A percentile compares a stretch with the other conserved stretches of the same genome.
Conservation (phyloP, 306 rosid genomes). For the Senna siamea region DNA sequence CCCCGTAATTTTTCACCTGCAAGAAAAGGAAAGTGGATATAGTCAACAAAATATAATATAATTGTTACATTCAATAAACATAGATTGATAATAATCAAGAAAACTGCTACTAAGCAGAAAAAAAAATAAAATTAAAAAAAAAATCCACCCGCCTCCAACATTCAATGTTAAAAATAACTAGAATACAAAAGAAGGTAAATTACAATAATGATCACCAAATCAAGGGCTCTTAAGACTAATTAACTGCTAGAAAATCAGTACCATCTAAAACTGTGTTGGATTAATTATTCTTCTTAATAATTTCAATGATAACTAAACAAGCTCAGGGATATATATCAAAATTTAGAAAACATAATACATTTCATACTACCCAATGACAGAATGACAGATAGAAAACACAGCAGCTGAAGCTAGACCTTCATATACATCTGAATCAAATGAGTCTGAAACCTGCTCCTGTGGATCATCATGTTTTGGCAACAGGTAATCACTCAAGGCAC, state of each 20-base stretch:
- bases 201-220: slow-evolving; percentile 5
- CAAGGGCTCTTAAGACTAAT: background rate
- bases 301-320: slow-evolving; percentile 19
- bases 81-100: slow-evolving; percentile 22
- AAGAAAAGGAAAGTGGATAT: slow-evolving; percentile 32
- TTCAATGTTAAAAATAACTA: slow-evolving; percentile 21
- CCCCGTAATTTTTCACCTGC: slow-evolving; percentile 64
- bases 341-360: slow-evolving; percentile 18
- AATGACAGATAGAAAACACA: slow-evolving; percentile 33
- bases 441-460: slow-evolving; percentile 47
- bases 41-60: slow-evolving; percentile 23
- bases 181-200: background rate
- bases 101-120: slow-evolving; percentile 9
- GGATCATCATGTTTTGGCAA: slow-evolving; percentile 65
- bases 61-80: slow-evolving; percentile 6
- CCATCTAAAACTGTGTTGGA: slow-evolving; percentile 13
- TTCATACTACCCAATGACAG: slow-evolving; percentile 34
- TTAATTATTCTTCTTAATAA: slow-evolving; percentile 13
- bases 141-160: slow-evolving; percentile 3
- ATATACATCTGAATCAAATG: slow-evolving; percentile 61
- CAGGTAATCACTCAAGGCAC: slow-evolving; percentile 78
- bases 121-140: background rate
- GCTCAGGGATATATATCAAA: slow-evolving; percentile 24
- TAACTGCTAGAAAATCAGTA: slow-evolving; percentile 10
- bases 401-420: slow-evolving; percentile 59